phyloP scores from a whole-genome alignment of 176 grass and related monocot genomes.

The Carex parvula region DNA sequence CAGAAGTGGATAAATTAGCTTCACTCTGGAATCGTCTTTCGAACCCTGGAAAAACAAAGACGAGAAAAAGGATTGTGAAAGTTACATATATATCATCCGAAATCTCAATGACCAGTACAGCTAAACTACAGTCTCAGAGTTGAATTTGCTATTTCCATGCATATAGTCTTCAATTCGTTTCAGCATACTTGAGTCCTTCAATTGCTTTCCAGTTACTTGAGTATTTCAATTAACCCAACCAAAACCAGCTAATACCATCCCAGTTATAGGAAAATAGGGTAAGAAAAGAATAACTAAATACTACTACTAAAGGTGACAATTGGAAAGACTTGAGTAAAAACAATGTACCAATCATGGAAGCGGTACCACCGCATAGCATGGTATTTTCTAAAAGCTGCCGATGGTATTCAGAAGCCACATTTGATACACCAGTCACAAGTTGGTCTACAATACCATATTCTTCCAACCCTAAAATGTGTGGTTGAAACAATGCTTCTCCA shows the following conservation, averaged over 20 bases:
- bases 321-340: not conserved
- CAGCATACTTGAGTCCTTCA: not conserved
- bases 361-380: conserved; percentile 83
- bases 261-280: not conserved
- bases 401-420: conserved; percentile 85
- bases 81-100: not conserved
- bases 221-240: not conserved
- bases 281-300: not conserved
- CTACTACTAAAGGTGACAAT: not conserved
- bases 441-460: conserved; percentile 94
- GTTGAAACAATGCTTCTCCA: conserved; percentile 97
- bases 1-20: conserved; percentile 85
- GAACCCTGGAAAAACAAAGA: conserved; percentile 53
- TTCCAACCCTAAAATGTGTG: conserved; percentile 77
- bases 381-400: conserved; percentile 89
- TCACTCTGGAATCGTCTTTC: conserved; percentile 87
- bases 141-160: not conserved
- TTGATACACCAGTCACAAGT: conserved; percentile 70
- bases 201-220: not conserved
- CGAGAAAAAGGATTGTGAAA: not conserved
- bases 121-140: not conserved
- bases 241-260: not conserved
- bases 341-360: conserved; percentile 71
- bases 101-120: not conserved
- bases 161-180: not conserved